Percentiles rank a stretch among this genome's conserved stretches.
Conservation (phyloP, 2,329 filamentous ascomycete genomes). For the Claviceps digitariae region DNA sequence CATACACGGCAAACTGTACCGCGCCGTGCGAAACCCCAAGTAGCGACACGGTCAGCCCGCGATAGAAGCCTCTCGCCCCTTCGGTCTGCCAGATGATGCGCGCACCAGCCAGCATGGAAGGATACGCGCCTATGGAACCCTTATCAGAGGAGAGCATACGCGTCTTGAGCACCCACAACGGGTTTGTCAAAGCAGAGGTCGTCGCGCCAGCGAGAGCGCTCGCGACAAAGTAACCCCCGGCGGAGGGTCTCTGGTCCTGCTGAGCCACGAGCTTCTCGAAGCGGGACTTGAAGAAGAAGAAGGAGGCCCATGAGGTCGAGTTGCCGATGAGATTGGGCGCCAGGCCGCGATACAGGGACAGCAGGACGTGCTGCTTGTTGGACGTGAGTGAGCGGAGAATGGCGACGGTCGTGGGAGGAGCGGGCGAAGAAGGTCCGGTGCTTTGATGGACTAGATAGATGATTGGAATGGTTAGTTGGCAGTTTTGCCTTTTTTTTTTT, state of each 20-base stretch:
- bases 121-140: constrained; percentile 63
- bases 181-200: constrained; percentile 78
- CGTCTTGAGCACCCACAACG: constrained; percentile 96
- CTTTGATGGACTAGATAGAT: constrained; percentile 34
- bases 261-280: constrained; percentile 33
- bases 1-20: constrained; percentile 93
- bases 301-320: constrained; percentile 77
- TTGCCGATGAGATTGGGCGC: constrained; percentile 87
- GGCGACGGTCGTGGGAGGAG: constrained; percentile 32
- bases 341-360: constrained; percentile 76
- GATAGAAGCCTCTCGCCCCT: constrained; percentile 71
- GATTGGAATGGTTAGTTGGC: no score
- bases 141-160: constrained; percentile 84
- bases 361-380: constrained; percentile 39
- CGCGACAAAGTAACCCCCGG: constrained; percentile 67
- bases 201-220: constrained; percentile 57
- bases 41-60: constrained; percentile 68
- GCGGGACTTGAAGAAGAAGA: constrained; percentile 65
- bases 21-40: constrained; percentile 85
- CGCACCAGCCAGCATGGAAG: constrained; percentile 59
- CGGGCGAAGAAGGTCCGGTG: constrained; percentile 18
- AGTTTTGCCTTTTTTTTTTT: background rate
- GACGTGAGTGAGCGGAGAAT: constrained; percentile 36
- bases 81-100: constrained; percentile 54
- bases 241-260: constrained; percentile 19